Conservation (phyloP, 371 early-diverging fungal genomes). For the Actinomortierella wolfii region DNA sequence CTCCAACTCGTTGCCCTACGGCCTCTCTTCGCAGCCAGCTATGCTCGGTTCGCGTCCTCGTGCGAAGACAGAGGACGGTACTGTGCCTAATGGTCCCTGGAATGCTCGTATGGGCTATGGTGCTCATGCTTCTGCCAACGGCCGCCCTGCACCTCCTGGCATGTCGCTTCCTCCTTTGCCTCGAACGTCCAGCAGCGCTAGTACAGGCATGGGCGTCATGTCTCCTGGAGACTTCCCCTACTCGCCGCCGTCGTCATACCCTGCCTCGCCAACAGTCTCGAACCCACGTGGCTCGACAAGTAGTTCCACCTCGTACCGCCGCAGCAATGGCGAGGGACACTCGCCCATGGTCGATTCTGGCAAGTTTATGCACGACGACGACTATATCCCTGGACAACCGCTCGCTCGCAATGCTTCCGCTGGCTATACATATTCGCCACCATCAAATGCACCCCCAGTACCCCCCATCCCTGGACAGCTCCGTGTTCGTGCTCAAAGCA, state of each 20-base stretch:
- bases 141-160: constrained; percentile 33
- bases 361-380: constrained; percentile 46
- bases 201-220: constrained; percentile 38
- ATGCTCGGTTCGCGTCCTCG: constrained; percentile 39
- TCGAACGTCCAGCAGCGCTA: constrained; percentile 45
- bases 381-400: constrained; percentile 23
- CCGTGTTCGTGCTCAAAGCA: constrained; percentile 69
- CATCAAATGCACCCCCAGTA: constrained; percentile 19
- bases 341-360: constrained; percentile 49
- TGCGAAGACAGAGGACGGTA: constrained; percentile 36
- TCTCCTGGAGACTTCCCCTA: constrained; percentile 55
- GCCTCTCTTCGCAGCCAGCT: constrained; percentile 15
- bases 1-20: constrained; percentile 28
- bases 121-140: constrained; percentile 20
- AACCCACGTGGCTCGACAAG: constrained; percentile 49
- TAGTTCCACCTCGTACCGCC: constrained; percentile 44
- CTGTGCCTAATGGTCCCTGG: constrained; percentile 17
- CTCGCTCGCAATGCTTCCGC: constrained; percentile 38
- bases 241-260: constrained; percentile 66
- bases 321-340: constrained; percentile 46
- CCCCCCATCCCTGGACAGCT: constrained; percentile 46
- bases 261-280: constrained; percentile 63
- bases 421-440: constrained; percentile 34
- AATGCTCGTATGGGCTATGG: constrained; percentile 16
- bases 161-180: constrained; percentile 58